phyloP scores from a whole-genome alignment of 345 rosid genomes.

The Corchorus olitorius region DNA sequence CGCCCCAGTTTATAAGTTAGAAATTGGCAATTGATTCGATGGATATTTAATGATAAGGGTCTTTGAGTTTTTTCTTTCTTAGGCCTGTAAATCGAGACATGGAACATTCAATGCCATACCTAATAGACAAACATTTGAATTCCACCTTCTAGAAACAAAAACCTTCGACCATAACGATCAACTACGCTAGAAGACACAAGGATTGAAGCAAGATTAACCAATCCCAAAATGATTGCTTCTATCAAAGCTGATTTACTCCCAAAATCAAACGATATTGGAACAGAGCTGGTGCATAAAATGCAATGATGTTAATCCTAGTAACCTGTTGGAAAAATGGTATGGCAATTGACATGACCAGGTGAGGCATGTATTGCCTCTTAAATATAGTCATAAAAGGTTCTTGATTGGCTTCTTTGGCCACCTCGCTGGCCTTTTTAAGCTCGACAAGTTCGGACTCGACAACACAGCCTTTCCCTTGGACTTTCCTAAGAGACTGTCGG shows the following conservation, averaged over 20 bases:
- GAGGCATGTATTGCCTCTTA: slow-evolving; percentile 73
- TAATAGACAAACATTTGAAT: slow-evolving; percentile 63
- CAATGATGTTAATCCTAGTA: slow-evolving; percentile 78
- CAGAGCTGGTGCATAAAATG: slow-evolving; percentile 78
- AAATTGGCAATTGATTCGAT: neutral
- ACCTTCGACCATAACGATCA: slow-evolving; percentile 73
- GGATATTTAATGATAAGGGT: neutral
- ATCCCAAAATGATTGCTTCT: slow-evolving; percentile 63
- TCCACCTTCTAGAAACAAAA: slow-evolving; percentile 70
- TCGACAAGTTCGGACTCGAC: slow-evolving; percentile 59
- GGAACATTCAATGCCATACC: slow-evolving; percentile 34
- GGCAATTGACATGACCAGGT: slow-evolving; percentile 65
- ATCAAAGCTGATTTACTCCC: slow-evolving; percentile 66
- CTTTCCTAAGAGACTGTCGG: slow-evolving; percentile 44
- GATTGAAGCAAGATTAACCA: slow-evolving; percentile 66
- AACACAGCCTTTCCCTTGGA: slow-evolving; percentile 45
- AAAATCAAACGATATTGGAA: slow-evolving; percentile 74
- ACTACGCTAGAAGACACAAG: slow-evolving; percentile 60
- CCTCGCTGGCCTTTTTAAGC: slow-evolving; percentile 49
- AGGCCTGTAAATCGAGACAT: too few species aligned
- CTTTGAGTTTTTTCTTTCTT: too few species aligned
- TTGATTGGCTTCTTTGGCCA: slow-evolving; percentile 40
- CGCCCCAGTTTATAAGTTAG: neutral
- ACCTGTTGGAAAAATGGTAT: slow-evolving; percentile 80
- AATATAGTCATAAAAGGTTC: slow-evolving; percentile 61